Evolutionary conservation across 176 grass and related monocot genomes (phyloP).

Genomic region (Thinopyrum elongatum): DNA sequence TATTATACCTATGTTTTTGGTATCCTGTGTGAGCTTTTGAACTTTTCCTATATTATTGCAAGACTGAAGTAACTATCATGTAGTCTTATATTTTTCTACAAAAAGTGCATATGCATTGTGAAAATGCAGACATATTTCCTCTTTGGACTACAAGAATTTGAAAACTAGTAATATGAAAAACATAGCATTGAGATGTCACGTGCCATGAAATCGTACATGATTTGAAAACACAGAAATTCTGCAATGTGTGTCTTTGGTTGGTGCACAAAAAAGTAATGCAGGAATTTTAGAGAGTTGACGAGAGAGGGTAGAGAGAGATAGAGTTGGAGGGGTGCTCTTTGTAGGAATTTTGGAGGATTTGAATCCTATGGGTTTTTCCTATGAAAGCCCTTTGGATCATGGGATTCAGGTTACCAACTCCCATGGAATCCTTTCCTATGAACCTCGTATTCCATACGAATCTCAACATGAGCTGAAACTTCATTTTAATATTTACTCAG

Average conservation of each 20-base stretch:
- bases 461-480: background rate
- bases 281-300: background rate
- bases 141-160: background rate
- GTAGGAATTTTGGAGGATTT: background rate
- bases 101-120: background rate
- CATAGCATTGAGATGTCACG: background rate
- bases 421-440: background rate
- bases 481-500: background rate
- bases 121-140: background rate
- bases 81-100: background rate
- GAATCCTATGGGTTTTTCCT: background rate
- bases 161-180: background rate
- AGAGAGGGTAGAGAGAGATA: background rate
- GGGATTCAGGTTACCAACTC: background rate
- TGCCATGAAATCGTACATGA: background rate
- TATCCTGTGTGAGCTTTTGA: background rate
- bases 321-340: background rate
- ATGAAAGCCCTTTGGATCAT: background rate
- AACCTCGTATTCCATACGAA: background rate
- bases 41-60: background rate
- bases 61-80: background rate
- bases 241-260: background rate
- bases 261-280: background rate
- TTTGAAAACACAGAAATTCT: background rate
- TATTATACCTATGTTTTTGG: background rate